A percentile compares a stretch with the other conserved stretches of the same genome.
These are phyloP conservation scores for Halenospora varia DNA, from an alignment of 495 filamentous ascomycete genomes.

Conservation along the genomic window DNA sequence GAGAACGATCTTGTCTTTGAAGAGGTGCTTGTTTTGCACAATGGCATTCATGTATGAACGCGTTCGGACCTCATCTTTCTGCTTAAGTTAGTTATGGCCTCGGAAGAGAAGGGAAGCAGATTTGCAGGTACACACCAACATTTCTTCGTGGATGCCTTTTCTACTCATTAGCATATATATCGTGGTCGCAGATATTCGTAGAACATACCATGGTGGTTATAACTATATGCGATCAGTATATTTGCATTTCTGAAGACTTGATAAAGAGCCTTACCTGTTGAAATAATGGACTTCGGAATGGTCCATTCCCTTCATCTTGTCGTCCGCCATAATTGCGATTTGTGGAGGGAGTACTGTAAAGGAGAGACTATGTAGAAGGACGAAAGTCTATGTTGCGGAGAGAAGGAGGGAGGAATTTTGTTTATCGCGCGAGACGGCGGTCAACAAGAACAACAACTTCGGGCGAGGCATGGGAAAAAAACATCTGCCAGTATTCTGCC, in stretches of 20 bases:
- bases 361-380: neutral
- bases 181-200: neutral
- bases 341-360: neutral
- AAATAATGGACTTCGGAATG: conserved; percentile 96
- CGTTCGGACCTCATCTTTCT: conserved; percentile 99
- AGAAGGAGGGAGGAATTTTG: no score
- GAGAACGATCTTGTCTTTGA: conserved; percentile 84
- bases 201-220: conserved; percentile 87
- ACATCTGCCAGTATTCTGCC: neutral
- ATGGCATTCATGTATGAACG: conserved; percentile 95
- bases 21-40: conserved; percentile 87
- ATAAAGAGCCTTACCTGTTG: conserved; percentile 66
- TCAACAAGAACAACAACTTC: no score
- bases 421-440: neutral
- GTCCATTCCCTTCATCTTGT: conserved; percentile 59
- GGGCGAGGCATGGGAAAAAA: no score
- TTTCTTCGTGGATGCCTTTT: conserved; percentile 93
- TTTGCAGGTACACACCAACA: conserved; percentile 68
- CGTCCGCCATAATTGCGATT: conserved; percentile 27
- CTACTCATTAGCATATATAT: conserved; percentile 15
- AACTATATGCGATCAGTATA: conserved; percentile 50
- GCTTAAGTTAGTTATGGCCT: conserved; percentile 15
- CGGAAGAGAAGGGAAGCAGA: conserved; percentile 5
- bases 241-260: conserved; percentile 3
- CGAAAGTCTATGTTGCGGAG: no score